phyloP scores from a whole-genome alignment of 2,329 filamentous ascomycete genomes.

The Orbilia brochopaga region DNA sequence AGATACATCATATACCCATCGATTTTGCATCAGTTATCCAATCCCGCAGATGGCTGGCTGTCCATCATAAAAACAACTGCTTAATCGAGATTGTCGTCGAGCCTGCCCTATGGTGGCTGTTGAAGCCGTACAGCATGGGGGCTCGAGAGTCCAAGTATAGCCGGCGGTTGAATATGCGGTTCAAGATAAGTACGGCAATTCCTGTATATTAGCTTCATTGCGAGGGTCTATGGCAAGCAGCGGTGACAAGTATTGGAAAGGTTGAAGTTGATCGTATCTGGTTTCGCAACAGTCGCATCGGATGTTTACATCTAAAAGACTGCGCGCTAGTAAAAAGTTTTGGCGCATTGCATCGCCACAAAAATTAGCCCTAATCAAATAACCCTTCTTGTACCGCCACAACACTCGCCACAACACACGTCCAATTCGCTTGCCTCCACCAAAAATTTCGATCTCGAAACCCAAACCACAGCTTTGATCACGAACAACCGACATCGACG shows the following conservation, averaged over 20 bases:
- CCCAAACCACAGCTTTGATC: slow-evolving; percentile 7
- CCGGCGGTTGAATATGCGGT: not conserved
- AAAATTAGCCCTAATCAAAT: slow-evolving; percentile 45
- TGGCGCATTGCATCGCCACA: slow-evolving; percentile 10
- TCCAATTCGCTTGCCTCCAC: slow-evolving; percentile 14
- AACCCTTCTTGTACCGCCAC: slow-evolving; percentile 31
- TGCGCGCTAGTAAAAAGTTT: slow-evolving; percentile 9
- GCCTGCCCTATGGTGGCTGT: too few species aligned
- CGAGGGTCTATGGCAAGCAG: too few species aligned
- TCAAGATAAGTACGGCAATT: too few species aligned
- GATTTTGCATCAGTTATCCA: too few species aligned
- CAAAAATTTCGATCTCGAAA: slow-evolving; percentile 42
- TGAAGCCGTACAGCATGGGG: not conserved
- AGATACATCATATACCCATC: too few species aligned
- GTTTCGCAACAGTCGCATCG: too few species aligned
- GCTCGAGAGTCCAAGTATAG: not conserved
- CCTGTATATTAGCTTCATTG: too few species aligned
- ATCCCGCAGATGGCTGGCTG: too few species aligned
- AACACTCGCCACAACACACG: slow-evolving; percentile 37
- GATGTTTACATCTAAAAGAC: too few species aligned
- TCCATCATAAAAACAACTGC: too few species aligned
- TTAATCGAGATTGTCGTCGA: too few species aligned
- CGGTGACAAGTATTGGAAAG: not conserved
- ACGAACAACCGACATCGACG: slow-evolving; percentile 21
- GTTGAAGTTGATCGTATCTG: slow-evolving; percentile 5